Evolutionary conservation across 169 alveolate species (phyloP).

Genomic region (Eimeria brunetti): DNA sequence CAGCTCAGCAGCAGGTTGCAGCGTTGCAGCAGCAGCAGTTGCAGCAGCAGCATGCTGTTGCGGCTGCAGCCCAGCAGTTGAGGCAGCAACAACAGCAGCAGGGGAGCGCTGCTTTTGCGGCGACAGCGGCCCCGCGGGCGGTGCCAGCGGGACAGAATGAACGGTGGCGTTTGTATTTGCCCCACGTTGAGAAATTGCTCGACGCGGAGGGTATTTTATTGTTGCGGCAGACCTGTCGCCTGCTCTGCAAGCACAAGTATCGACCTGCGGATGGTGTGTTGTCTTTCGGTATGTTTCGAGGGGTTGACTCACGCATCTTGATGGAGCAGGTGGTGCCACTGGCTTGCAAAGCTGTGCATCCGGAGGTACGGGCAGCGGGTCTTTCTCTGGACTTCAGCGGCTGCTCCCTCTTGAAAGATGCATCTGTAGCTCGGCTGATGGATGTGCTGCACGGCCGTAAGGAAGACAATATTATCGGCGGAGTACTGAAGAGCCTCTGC

Average conservation of each 20-base stretch:
- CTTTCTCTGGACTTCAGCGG: slow-evolving; percentile 87
- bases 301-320: slow-evolving; percentile 80
- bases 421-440: slow-evolving; percentile 88
- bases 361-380: slow-evolving; percentile 78
- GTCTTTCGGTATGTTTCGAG: slow-evolving; percentile 76
- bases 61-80: slow-evolving; percentile 44
- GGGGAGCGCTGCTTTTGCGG: slow-evolving; percentile 20
- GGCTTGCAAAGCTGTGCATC: slow-evolving; percentile 78
- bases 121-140: slow-evolving; percentile 58
- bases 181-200: slow-evolving; percentile 72
- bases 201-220: slow-evolving; percentile 81
- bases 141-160: slow-evolving; percentile 70
- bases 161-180: slow-evolving; percentile 76
- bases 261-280: slow-evolving; percentile 78
- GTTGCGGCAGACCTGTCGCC: slow-evolving; percentile 77
- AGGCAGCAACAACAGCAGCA: slow-evolving; percentile 57
- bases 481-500: slow-evolving; percentile 86
- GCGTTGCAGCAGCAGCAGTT: slow-evolving; percentile 56
- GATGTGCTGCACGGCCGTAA: slow-evolving; percentile 83
- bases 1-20: slow-evolving; percentile 17
- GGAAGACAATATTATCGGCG: slow-evolving; percentile 85
- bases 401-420: slow-evolving; percentile 89
- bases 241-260: slow-evolving; percentile 80
- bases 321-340: slow-evolving; percentile 82
- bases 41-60: slow-evolving; percentile 14